phyloP scores from a whole-genome alignment of 768 basidiomycete species.

The Cystobasidium tubakii region DNA sequence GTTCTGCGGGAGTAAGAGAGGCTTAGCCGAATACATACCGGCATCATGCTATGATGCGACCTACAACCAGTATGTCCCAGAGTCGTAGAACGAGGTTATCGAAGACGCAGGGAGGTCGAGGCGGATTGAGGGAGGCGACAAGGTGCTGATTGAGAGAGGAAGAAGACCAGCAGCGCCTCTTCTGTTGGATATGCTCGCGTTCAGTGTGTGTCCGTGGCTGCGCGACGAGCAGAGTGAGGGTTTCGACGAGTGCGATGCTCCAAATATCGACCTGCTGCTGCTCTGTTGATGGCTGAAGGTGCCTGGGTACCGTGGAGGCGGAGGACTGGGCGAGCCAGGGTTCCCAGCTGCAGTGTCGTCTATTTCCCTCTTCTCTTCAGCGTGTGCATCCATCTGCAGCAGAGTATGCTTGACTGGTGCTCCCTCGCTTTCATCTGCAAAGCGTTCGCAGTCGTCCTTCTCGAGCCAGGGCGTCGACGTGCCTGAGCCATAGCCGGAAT shows the following conservation, averaged over 20 bases:
- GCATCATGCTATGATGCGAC: no score
- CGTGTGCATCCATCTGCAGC: slow-evolving; percentile 9
- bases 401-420: slow-evolving; percentile 2
- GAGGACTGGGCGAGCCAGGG: slow-evolving; percentile 1
- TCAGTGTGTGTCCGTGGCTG: neutral
- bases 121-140: neutral
- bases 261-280: neutral
- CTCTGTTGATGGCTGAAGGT: neutral
- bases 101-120: neutral
- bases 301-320: neutral
- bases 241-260: slow-evolving; percentile 15
- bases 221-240: slow-evolving; percentile 10
- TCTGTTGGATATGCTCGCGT: slow-evolving; percentile 8
- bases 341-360: neutral
- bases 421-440: neutral
- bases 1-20: slow-evolving; percentile 13
- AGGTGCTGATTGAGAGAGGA: neutral
- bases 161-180: neutral
- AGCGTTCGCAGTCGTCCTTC: slow-evolving; percentile 1
- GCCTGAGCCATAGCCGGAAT: neutral
- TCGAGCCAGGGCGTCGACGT: slow-evolving; percentile 1
- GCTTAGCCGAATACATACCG: no score
- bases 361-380: neutral
- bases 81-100: slow-evolving; percentile 13
- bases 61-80: slow-evolving; percentile 28